Conservation (phyloP, 768 basidiomycete genomes). For the Pulveroboletus ravenelii region DNA sequence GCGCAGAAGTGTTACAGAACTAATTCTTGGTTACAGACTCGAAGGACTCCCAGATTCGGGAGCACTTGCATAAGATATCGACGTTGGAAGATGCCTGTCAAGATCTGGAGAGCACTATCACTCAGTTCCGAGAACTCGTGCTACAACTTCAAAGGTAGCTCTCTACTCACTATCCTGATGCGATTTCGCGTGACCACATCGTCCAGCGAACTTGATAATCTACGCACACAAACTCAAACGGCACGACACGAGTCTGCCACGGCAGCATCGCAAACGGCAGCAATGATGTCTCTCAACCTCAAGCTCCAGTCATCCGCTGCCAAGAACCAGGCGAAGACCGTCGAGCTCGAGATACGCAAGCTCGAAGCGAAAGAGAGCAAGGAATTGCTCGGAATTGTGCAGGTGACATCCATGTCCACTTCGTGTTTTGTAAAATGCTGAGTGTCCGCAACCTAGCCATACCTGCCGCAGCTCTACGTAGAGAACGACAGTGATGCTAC, state of each 20-base stretch:
- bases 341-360: conserved; percentile 84
- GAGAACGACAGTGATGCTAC: conserved; percentile 89
- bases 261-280: conserved; percentile 83
- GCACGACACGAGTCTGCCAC: conserved; percentile 80
- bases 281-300: conserved; percentile 91
- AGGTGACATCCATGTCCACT: conserved; percentile 41
- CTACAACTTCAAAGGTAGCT: conserved; percentile 71
- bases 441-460: conserved; percentile 50
- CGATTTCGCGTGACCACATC: conserved; percentile 8
- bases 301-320: conserved; percentile 88
- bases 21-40: conserved; percentile 41
- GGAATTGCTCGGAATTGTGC: conserved; percentile 78
- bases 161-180: not conserved
- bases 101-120: conserved; percentile 85
- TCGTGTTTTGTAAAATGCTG: not conserved
- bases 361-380: conserved; percentile 80
- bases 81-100: conserved; percentile 71
- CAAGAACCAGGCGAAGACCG: conserved; percentile 84
- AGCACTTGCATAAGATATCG: conserved; percentile 60
- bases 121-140: conserved; percentile 91
- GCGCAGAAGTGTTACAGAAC: not conserved
- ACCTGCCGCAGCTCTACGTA: conserved; percentile 85
- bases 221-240: conserved; percentile 81
- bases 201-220: conserved; percentile 76
- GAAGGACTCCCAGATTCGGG: conserved; percentile 67